These are phyloP conservation scores for Verticillium alfalfae DNA, from an alignment of 2,329 filamentous ascomycete genomes.

Conservation along the genomic window DNA sequence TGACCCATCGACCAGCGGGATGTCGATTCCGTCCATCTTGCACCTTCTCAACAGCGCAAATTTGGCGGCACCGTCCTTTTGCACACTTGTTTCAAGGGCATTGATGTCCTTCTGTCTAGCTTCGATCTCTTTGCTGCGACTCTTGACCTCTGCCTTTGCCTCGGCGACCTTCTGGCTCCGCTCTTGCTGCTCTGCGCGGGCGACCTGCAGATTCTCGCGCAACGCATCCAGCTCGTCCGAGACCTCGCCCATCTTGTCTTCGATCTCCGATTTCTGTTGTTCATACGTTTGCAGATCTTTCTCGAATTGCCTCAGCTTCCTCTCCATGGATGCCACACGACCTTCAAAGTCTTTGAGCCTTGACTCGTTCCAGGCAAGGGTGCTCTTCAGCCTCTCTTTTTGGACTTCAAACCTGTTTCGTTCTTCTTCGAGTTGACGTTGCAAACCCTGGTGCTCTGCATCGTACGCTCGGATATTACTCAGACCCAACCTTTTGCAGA, in stretches of 20 bases:
- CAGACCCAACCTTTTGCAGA: conserved; percentile 85
- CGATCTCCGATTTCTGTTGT: conserved; percentile 67
- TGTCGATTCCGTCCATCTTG: conserved; percentile 86
- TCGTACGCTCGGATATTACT: conserved; percentile 89
- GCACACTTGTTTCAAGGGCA: conserved; percentile 75
- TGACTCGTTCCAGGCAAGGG: conserved; percentile 51
- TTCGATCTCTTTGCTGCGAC: conserved; percentile 79
- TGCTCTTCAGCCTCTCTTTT: conserved; percentile 64
- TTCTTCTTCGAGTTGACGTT: conserved; percentile 85
- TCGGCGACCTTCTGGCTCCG: conserved; percentile 73
- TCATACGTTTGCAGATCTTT: conserved; percentile 65
- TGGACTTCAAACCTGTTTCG: conserved; percentile 83
- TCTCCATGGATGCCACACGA: conserved; percentile 64
- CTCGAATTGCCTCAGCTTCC: conserved; percentile 60
- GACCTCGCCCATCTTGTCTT: conserved; percentile 66
- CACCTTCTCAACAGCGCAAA: conserved; percentile 82
- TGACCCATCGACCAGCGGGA: conserved; percentile 73
- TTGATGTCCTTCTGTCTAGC: conserved; percentile 65
- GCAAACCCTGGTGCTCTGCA: conserved; percentile 83
- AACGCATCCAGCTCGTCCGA: conserved; percentile 74
- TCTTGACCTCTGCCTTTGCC: conserved; percentile 74
- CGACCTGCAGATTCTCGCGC: conserved; percentile 63
- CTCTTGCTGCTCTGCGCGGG: conserved; percentile 61
- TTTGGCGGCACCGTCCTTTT: conserved; percentile 77
- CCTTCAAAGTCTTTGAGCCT: conserved; percentile 53